Conservation (phyloP, 2,329 filamentous ascomycete species). For the Neoscytalidium dimidiatum region DNA sequence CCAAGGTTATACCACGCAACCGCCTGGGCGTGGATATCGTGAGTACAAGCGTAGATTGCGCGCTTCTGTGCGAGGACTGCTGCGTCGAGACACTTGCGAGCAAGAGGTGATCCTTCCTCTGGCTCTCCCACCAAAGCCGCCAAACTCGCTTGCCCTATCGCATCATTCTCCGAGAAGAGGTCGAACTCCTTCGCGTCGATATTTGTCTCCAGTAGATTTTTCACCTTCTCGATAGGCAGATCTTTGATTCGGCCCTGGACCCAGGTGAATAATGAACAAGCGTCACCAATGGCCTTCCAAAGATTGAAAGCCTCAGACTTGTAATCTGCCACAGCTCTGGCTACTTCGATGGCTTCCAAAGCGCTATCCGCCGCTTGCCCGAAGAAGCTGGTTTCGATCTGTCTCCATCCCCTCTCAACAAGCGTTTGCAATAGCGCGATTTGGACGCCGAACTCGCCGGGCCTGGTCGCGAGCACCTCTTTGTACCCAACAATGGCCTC, state of each 20-base stretch:
- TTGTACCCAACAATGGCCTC: slow-evolving; percentile 77
- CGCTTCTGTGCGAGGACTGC: slow-evolving; percentile 85
- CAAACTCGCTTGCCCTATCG: slow-evolving; percentile 50
- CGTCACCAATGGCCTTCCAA: slow-evolving; percentile 91
- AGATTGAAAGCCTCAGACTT: slow-evolving; percentile 81
- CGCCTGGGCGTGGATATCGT: slow-evolving; percentile 83
- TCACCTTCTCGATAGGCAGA: slow-evolving; percentile 63
- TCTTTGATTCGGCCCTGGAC: slow-evolving; percentile 67
- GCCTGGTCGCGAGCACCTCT: slow-evolving; percentile 67
- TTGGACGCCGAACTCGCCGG: slow-evolving; percentile 79
- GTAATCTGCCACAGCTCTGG: slow-evolving; percentile 60
- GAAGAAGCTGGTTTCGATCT: slow-evolving; percentile 80
- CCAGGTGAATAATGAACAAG: slow-evolving; percentile 79
- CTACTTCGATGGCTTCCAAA: slow-evolving; percentile 67
- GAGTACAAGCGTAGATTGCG: slow-evolving; percentile 70
- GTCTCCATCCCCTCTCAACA: slow-evolving; percentile 76
- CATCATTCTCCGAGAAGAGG: slow-evolving; percentile 69
- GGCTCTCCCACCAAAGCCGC: slow-evolving; percentile 23
- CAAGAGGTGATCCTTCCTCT: slow-evolving; percentile 19
- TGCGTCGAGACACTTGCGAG: slow-evolving; percentile 66
- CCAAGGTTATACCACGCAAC: slow-evolving; percentile 98
- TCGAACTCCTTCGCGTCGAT: slow-evolving; percentile 60
- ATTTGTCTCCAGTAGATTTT: slow-evolving; percentile 58
- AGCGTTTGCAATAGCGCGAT: slow-evolving; percentile 87
- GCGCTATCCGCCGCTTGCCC: slow-evolving; percentile 77